Base-by-base conservation (phyloP, 1,284 basidiomycete genomes). In the Macrocystidia cucumis region DNA sequence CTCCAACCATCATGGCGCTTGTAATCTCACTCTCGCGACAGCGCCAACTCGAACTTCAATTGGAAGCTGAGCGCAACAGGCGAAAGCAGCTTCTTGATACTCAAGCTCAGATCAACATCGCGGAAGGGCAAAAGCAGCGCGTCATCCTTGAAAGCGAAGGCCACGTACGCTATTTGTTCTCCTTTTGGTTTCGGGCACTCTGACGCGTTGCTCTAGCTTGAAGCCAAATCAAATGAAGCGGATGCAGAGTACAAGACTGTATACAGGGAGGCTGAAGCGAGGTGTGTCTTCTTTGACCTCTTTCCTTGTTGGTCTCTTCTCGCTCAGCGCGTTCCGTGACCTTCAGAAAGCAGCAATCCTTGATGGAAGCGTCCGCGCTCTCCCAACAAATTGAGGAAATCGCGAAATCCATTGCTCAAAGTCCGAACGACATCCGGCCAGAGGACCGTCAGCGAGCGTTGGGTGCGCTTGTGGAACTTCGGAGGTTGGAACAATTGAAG, bases 41-140 rank as follows among this genome's bases (percentile, higher is more conserved):
- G 65, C 58, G 66, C 12, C 70, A 73, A 62, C 59, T 73, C 2
- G 69, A 73, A 40, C 57, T 73, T 6, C 69, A 72, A 48, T 72
- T 73, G 69, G 67, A 72, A 47, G 71, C 71, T 1, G 71, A 74
- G 41, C 51, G 71, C 21, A 70, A 73, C 40, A 46, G 71, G 11
- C 55, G 70, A 17, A 73, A 73, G 43, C 69, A 73, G 41, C 57
- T 73, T 8, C 54, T 74, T n/a, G 70, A 74, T 42, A 74, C 71
- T 0, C 65, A 72, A 44, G 70, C 71, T 0, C 64, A 67, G 38
- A 65, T 74, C 40, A 74, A 74, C 43, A 59, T 74, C 18, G 70
- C 71, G 1, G 71, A 74, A 45, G 71, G 71, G 7, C 60, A 69
- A 33, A 74, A 74, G 42, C 68, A 72, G 43, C 57, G 65, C 9